phyloP scores from a whole-genome alignment of 148 eudicot species.

The Oxyria digyna region DNA sequence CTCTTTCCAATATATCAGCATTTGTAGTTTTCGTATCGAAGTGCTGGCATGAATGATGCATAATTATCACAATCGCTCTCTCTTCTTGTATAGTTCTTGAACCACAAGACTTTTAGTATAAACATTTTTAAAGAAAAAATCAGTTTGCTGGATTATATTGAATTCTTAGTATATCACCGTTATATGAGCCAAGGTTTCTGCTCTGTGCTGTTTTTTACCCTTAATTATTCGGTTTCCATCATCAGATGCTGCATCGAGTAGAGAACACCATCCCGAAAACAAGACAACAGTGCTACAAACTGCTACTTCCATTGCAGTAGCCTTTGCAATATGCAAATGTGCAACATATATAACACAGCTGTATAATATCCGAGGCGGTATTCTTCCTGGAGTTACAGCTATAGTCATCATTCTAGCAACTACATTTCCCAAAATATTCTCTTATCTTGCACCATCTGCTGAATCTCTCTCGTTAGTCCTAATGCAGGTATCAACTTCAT shows the following conservation, averaged over 20 bases:
- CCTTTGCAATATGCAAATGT: constrained; percentile 57
- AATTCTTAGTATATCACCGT: no score
- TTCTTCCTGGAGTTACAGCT: constrained; percentile 66
- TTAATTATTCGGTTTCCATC: background rate
- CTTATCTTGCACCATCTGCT: constrained; percentile 66
- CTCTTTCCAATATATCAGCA: no score
- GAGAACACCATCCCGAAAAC: constrained; percentile 21
- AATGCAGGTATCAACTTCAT: constrained; percentile 50
- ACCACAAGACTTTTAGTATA: no score
- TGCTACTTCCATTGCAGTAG: constrained; percentile 56
- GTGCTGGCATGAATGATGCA: no score
- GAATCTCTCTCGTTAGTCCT: constrained; percentile 58
- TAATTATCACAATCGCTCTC: no score
- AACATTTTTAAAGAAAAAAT: no score
- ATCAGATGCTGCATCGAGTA: constrained; percentile 23
- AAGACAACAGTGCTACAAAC: constrained; percentile 44
- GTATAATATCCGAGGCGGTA: constrained; percentile 49
- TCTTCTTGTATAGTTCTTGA: no score
- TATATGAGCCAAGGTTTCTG: no score
- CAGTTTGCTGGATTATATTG: no score
- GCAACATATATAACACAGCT: constrained; percentile 28
- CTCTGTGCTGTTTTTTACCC: no score
- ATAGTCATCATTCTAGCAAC: constrained; percentile 67
- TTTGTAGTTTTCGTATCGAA: no score
- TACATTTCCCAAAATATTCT: constrained; percentile 45